These are phyloP conservation scores for Sporothrix protearum DNA, from an alignment of 2,329 filamentous ascomycete species.

Conservation along the genomic window DNA sequence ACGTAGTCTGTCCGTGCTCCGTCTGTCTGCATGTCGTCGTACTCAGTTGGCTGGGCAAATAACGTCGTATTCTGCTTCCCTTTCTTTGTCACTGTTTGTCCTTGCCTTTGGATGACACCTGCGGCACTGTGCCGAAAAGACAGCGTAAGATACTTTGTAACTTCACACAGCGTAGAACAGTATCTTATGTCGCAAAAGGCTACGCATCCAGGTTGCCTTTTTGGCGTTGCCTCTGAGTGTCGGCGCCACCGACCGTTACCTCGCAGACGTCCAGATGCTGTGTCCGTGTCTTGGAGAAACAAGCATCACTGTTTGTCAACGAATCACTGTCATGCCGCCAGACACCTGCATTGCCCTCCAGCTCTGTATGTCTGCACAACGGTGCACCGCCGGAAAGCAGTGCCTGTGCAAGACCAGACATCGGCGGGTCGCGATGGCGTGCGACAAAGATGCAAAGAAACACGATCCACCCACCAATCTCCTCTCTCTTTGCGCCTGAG, in stretches of 20 bases:
- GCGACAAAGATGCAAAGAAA: neutral
- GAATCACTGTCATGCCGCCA: neutral
- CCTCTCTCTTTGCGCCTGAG: neutral
- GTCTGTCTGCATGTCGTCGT: no score
- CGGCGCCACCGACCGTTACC: constrained; percentile 16
- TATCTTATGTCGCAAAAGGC: neutral
- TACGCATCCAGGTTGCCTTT: neutral
- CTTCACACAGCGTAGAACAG: neutral
- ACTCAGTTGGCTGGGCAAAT: no score
- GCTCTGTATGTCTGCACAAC: neutral
- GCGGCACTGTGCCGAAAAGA: neutral
- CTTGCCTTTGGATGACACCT: neutral
- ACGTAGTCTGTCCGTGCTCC: neutral
- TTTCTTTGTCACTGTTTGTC: no score
- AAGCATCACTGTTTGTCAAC: neutral
- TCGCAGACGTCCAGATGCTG: neutral
- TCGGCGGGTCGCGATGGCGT: neutral
- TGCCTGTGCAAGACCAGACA: neutral
- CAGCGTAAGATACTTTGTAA: neutral
- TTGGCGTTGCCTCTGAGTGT: neutral
- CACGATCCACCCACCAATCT: neutral
- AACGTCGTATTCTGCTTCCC: no score
- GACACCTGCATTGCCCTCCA: neutral
- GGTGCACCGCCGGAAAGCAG: neutral
- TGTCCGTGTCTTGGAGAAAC: neutral